These are phyloP conservation scores for Rosa persica DNA, from an alignment of 306 rosid species.

Conservation along the genomic window DNA sequence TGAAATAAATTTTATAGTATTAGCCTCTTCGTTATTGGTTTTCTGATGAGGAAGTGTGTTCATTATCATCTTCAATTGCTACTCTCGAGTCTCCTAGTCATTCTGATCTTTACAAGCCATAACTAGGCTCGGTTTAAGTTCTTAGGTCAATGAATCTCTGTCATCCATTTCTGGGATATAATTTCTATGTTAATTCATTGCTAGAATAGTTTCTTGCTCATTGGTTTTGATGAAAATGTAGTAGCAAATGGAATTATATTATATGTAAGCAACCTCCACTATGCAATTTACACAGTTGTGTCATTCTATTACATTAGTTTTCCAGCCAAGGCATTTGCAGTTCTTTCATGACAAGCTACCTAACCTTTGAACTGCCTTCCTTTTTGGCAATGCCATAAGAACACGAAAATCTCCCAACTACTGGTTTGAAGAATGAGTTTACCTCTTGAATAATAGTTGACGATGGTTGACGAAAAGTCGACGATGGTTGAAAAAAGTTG, in stretches of 20 bases:
- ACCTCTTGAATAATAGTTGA: too few relatives aligned
- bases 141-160: background rate
- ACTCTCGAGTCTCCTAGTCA: background rate
- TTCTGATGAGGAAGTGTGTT: background rate
- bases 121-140: too few relatives aligned
- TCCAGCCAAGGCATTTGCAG: background rate
- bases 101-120: background rate
- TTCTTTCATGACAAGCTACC: background rate
- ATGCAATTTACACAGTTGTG: conserved; percentile 9
- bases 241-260: background rate
- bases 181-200: background rate
- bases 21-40: conserved; percentile 6
- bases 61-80: too few relatives aligned
- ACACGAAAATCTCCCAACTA: background rate
- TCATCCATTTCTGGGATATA: background rate
- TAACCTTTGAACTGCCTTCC: background rate
- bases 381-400: background rate
- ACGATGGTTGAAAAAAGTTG: too few relatives aligned
- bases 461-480: too few relatives aligned
- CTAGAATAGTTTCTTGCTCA: background rate
- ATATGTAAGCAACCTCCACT: conserved; percentile 3
- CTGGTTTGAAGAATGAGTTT: too few relatives aligned
- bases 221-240: conserved; percentile 1
- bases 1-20: conserved; percentile 15
- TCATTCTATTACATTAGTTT: conserved; percentile 25